A percentile compares a stretch with the other conserved stretches of the same genome.
These are phyloP conservation scores for Mycena filopes DNA, from an alignment of 768 basidiomycete species.

Conservation along the genomic window DNA sequence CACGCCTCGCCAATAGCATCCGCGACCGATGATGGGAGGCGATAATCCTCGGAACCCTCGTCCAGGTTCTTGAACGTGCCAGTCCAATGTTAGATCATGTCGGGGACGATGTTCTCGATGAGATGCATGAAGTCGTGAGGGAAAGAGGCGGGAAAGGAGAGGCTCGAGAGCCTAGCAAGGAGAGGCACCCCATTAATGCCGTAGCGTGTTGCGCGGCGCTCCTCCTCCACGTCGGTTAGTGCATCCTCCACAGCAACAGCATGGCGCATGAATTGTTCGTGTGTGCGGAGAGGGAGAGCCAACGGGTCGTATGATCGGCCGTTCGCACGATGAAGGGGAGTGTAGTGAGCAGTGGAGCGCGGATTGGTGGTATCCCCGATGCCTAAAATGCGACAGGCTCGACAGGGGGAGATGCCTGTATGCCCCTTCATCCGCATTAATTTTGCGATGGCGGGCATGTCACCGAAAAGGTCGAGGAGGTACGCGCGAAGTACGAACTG, in stretches of 20 bases:
- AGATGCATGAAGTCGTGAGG: slow-evolving; percentile 54
- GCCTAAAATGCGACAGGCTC: not conserved
- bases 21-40: slow-evolving; percentile 41
- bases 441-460: slow-evolving; percentile 14
- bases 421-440: slow-evolving; percentile 17
- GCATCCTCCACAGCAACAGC: not conserved
- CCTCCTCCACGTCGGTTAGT: not conserved
- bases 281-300: slow-evolving; percentile 1
- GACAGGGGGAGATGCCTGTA: not conserved
- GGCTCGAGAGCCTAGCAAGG: slow-evolving; percentile 36
- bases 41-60: slow-evolving; percentile 41
- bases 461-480: slow-evolving; percentile 6
- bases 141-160: slow-evolving; percentile 42
- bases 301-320: slow-evolving; percentile 24
- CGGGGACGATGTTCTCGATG: slow-evolving; percentile 46
- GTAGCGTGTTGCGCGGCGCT: slow-evolving; percentile 9
- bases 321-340: slow-evolving; percentile 3
- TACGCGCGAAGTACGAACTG: slow-evolving; percentile 3
- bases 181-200: slow-evolving; percentile 42
- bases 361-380: not conserved
- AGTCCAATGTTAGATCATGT: slow-evolving; percentile 46
- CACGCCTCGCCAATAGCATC: slow-evolving; percentile 33
- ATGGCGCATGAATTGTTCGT: slow-evolving; percentile 12
- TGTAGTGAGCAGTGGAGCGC: not conserved
- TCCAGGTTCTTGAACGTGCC: slow-evolving; percentile 46